Conservation (phyloP, 352 stramenopile species). For the Pythium rhizo-oryzae region DNA sequence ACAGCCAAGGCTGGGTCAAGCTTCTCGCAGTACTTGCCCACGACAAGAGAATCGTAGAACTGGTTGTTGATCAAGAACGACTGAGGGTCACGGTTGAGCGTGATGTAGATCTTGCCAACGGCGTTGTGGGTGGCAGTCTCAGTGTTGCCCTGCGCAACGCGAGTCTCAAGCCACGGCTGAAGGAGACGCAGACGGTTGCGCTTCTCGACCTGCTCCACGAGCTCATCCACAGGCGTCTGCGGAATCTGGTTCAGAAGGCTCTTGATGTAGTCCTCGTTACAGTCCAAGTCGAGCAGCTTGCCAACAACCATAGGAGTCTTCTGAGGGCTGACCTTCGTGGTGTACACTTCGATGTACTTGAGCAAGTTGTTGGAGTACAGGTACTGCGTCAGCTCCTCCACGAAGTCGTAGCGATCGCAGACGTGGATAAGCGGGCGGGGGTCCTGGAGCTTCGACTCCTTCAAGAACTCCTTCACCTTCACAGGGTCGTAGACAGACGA, state of each 20-base stretch:
- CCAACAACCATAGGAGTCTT: constrained; percentile 99
- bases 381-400: constrained; percentile 99
- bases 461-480: constrained; percentile 99
- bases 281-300: constrained; percentile 98
- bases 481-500: constrained; percentile 99
- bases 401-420: constrained; percentile 99
- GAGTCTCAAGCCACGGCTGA: constrained; percentile 99
- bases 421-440: constrained; percentile 99
- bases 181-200: constrained; percentile 99
- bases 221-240: constrained; percentile 95
- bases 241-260: constrained; percentile 98
- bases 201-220: constrained; percentile 99
- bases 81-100: constrained; percentile 99
- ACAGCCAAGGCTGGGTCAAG: constrained; percentile 99
- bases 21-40: constrained; percentile 99
- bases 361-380: constrained; percentile 99
- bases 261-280: constrained; percentile 99
- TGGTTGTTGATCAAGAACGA: constrained; percentile 99
- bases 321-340: constrained; percentile 96
- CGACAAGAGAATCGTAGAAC: constrained; percentile 99
- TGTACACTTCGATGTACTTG: constrained; percentile 99
- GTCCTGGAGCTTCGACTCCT: constrained; percentile 99
- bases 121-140: constrained; percentile 99
- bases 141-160: constrained; percentile 98
- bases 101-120: constrained; percentile 99